Evolutionary conservation across 1,284 basidiomycete genomes (phyloP), one percentile per base, ranked within the genome.

Genomic region (Puccinia horiana): DNA sequence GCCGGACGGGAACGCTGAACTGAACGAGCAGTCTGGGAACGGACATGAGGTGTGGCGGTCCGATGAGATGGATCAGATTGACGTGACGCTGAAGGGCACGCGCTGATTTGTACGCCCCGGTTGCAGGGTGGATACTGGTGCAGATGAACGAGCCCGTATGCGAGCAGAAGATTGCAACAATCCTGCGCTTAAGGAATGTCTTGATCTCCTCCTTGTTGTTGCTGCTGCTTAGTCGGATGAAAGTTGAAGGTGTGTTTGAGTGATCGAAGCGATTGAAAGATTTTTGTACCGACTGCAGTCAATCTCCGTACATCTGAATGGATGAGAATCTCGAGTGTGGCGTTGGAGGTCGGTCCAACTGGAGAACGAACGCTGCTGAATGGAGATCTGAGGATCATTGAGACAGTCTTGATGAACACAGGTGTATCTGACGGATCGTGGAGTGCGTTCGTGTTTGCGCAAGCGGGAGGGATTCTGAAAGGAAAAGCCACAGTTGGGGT

Each of bases 401-500:
- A 74, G 40, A 81, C 79, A 81, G n/a, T 73, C 70, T 11, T 42
- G 32, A 74, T 81, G 79, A 26, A 37, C 40, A 42, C 79, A 81
- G 0, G 58, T 81, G 44, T 81, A 81, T 35, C 79, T 40, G 29
- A 40, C 3, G 67, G 67, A 12, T 74, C 54, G 85, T 98, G 95
- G 0, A n/a, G 90, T 92, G 87, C 92, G 95, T 49, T 88, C 83
- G 86, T 98, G 95, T 0, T 90, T 89, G 70, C 90, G 91, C 3
- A 96, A 88, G 84, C 95, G 93, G 83, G 93, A 93, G 78, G 90
- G 92, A 2, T 92, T 94, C 20, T 88, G 84, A 85, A 96, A 97
- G 0, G 93, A 94, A 86, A 92, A 92, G 23, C 88, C 89, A 86
- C 95, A 97, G 18, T 90, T 91, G 35, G 89, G 87, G 84, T 93